phyloP scores from a whole-genome alignment of 2,329 filamentous ascomycete genomes.

The Phoma herbarum region DNA sequence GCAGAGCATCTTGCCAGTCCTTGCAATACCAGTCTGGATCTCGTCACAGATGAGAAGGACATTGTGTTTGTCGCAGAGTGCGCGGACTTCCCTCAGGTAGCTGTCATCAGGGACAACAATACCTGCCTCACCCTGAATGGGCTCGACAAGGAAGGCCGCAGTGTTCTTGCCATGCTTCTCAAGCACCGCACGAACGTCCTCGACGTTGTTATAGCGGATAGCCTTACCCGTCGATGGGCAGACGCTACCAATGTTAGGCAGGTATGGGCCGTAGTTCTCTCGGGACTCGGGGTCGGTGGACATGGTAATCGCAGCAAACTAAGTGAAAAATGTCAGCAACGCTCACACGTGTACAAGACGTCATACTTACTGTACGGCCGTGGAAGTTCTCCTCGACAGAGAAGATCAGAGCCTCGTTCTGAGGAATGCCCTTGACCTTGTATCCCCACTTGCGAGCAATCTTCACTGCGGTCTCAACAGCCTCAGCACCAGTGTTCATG shows the following conservation, averaged over 20 bases:
- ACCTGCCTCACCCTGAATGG: conserved; percentile 96
- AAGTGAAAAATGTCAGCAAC: conserved; percentile 23
- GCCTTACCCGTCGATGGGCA: conserved; percentile 78
- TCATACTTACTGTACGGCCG: conserved; percentile 79
- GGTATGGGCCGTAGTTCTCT: conserved; percentile 95
- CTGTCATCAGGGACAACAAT: conserved; percentile 93
- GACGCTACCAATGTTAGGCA: conserved; percentile 83
- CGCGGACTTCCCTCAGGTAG: conserved; percentile 82
- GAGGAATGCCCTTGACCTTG: conserved; percentile 89
- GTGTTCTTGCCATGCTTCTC: conserved; percentile 83
- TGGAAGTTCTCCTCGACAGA: conserved; percentile 94
- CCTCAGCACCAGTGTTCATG: conserved; percentile 98
- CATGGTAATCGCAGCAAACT: conserved; percentile 95
- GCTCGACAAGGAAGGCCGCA: conserved; percentile 93
- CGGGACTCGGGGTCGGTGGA: conserved; percentile 95
- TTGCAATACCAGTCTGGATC: conserved; percentile 96
- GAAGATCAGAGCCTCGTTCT: conserved; percentile 85
- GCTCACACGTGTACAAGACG: neutral
- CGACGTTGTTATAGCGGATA: conserved; percentile 87
- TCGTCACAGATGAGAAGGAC: conserved; percentile 97
- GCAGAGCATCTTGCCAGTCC: conserved; percentile 93
- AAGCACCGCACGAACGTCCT: conserved; percentile 80
- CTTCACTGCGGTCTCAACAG: conserved; percentile 95
- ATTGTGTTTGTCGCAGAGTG: conserved; percentile 92
- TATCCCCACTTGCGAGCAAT: conserved; percentile 98